Base-by-base conservation (phyloP, 2,329 filamentous ascomycete genomes). In the Neurospora crassa region DNA sequence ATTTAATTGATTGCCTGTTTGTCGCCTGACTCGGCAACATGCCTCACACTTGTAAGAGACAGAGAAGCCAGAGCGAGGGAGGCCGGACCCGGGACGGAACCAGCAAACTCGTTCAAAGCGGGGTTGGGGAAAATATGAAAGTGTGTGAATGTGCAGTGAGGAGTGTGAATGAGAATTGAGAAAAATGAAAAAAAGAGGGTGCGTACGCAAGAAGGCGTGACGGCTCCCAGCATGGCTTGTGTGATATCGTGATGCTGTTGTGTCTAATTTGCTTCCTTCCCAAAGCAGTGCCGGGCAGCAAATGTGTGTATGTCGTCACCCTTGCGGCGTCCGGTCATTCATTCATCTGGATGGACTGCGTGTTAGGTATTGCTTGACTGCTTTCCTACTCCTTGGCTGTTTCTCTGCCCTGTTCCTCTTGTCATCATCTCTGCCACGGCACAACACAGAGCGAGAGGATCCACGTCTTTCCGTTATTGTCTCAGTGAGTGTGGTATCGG, bases 211-310 rank as follows among this genome's bases (percentile, higher is more conserved):
- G 37, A 40, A 63, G 63, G 69, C 47, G 37, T 41, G 24, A 47
- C 69, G 69, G 69, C 69, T 67, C 67, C 53, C 45, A 42, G 69
- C 69, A 67, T 68, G 69, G 59, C 69, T 68, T 43, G 59, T 70
- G 69, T 67, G 69, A 70, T 70, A 67, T 70, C 69, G 37, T 29
- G 37, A 70, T 67, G 69, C 41, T 42, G 69, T 70, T 63, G n/a
- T 47, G 40, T 42, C 42, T 53, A 63, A 63, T 63, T 63, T 63
- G 53, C 53, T 63, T 63, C 53, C 53, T 63, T 63, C 53, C 53
- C 53, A 63, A 63, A 63, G 53, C 16, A 63, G 53, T 63, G 53
- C 53, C 53, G 29, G 53, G 53, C 53, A 63, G 53, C 53, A 63
- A 63, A 63, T 34, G 53, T 37, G 53, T 63, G 16, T 63, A 34